Conservation (phyloP, 1,284 basidiomycete species). For the Peniophora sp. region DNA sequence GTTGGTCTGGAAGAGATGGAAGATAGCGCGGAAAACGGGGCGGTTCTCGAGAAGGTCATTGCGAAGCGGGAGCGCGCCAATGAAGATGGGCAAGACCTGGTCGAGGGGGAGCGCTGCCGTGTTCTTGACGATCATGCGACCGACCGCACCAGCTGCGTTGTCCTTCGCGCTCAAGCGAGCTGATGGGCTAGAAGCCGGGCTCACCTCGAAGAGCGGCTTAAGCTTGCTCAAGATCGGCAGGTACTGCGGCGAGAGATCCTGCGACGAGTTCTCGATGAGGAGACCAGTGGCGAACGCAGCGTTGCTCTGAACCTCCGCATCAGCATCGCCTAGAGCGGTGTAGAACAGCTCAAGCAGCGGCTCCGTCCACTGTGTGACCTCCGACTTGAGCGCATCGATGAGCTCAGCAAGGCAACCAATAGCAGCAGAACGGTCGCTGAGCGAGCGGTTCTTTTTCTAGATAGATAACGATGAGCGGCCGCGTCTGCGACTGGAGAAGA, state of each 20-base stretch:
- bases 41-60: slow-evolving; percentile 88
- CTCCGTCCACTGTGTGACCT: slow-evolving; percentile 83
- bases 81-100: slow-evolving; percentile 81
- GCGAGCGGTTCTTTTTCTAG: slow-evolving; percentile 77
- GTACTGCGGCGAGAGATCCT: slow-evolving; percentile 84
- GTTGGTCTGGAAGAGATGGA: slow-evolving; percentile 79
- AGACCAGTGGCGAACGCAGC: slow-evolving; percentile 93
- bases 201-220: slow-evolving; percentile 70
- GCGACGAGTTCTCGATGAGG: slow-evolving; percentile 81
- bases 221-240: slow-evolving; percentile 73
- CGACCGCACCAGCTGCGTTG: slow-evolving; percentile 92
- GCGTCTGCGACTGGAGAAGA: not conserved
- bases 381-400: slow-evolving; percentile 85
- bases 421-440: slow-evolving; percentile 89
- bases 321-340: slow-evolving; percentile 76
- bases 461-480: slow-evolving; percentile 9
- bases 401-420: slow-evolving; percentile 96
- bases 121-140: slow-evolving; percentile 84
- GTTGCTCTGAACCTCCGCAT: slow-evolving; percentile 92
- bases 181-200: slow-evolving; percentile 51
- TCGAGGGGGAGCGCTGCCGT: slow-evolving; percentile 80
- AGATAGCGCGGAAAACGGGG: slow-evolving; percentile 85
- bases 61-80: slow-evolving; percentile 79
- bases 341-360: slow-evolving; percentile 82
- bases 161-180: slow-evolving; percentile 83